Evolutionary conservation across 129 eudicot species (phyloP).

Genomic region (Apium graveolens): DNA sequence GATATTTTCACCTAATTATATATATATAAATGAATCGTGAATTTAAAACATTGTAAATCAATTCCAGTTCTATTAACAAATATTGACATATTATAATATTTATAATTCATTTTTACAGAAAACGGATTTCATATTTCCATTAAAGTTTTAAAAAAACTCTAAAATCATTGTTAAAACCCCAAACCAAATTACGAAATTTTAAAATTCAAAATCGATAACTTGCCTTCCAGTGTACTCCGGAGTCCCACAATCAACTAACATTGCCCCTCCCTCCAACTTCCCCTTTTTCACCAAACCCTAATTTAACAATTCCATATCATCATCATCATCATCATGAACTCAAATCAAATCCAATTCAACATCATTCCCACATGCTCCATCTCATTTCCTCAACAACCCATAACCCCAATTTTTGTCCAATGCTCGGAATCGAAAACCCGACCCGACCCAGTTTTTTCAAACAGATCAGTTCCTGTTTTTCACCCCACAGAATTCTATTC

Average conservation of each 20-base stretch:
- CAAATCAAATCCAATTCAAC: conserved; percentile 8
- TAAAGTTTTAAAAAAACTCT: no score
- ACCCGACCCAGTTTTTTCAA: not conserved
- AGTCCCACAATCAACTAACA: conserved; percentile 13
- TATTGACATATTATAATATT: no score
- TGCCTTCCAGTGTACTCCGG: conserved; percentile 45
- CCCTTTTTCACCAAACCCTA: conserved; percentile 18
- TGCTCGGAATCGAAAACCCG: conserved; percentile 6
- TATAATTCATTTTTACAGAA: no score
- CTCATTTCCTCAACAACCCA: not conserved
- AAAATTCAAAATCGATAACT: no score
- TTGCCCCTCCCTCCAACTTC: conserved; percentile 21
- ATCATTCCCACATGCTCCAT: conserved; percentile 8
- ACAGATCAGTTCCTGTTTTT: conserved; percentile 4
- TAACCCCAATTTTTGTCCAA: not conserved
- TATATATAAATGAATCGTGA: no score
- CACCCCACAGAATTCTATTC: conserved; percentile 44
- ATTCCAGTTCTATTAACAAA: no score
- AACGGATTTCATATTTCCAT: no score
- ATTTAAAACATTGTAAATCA: no score
- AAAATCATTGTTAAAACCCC: no score
- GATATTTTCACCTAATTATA: no score
- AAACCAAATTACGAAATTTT: no score
- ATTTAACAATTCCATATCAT: not conserved
- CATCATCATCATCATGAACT: conserved; percentile 1